phyloP scores from a whole-genome alignment of 129 eudicot genomes.

The Flaveria sonorensis region DNA sequence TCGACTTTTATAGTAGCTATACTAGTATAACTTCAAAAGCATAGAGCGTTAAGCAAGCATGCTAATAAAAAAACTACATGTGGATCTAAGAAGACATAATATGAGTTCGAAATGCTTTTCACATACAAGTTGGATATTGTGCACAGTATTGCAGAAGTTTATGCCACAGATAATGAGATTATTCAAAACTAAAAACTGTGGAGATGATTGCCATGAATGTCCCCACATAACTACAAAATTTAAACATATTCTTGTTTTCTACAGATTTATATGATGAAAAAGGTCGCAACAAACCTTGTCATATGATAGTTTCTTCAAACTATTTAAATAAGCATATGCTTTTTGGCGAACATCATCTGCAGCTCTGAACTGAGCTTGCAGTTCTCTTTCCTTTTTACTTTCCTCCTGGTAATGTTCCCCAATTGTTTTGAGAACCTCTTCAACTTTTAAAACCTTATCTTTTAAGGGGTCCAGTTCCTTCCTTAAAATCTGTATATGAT shows the following conservation, averaged over 20 bases:
- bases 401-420: constrained; percentile 52
- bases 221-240: constrained; percentile 18
- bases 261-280: constrained; percentile 13
- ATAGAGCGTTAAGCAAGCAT: constrained; percentile 19
- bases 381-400: constrained; percentile 44
- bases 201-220: constrained; percentile 6
- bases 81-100: constrained; percentile 24
- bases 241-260: constrained; percentile 23
- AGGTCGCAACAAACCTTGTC: constrained; percentile 70
- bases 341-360: constrained; percentile 74
- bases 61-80: constrained; percentile 13
- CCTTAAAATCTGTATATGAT: constrained; percentile 55
- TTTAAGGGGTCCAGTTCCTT: constrained; percentile 69
- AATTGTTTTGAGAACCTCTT: constrained; percentile 35
- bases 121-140: constrained; percentile 44
- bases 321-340: constrained; percentile 47
- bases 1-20: constrained; percentile 5
- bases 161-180: constrained; percentile 19
- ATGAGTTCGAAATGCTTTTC: constrained; percentile 35
- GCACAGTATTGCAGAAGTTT: constrained; percentile 23
- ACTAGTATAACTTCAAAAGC: constrained; percentile 8
- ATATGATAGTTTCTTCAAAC: constrained; percentile 49
- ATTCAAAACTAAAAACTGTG: constrained; percentile 9
- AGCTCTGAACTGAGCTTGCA: constrained; percentile 55
- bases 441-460: constrained; percentile 48